Evolutionary conservation across 2,329 filamentous ascomycete genomes (phyloP), one percentile per base, ranked within the genome.

Genomic region (Intubia oerlemansii): DNA sequence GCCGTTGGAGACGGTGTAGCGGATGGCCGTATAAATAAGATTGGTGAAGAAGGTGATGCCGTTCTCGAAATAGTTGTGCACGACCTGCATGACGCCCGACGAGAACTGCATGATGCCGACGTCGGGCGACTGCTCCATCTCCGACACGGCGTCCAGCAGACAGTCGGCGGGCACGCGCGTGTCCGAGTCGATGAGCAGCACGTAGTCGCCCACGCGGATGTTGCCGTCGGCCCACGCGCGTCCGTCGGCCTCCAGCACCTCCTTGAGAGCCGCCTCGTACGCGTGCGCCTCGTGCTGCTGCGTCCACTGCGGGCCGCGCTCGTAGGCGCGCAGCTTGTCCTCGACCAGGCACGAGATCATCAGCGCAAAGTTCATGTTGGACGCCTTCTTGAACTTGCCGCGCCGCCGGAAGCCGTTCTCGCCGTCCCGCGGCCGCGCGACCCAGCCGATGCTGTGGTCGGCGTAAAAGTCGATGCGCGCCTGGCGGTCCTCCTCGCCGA

Each of bases 171-270:
- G 78, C 3, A 81, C 75, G 48, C 75, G 74, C 17, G 76, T 82
- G 47, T 82, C 76, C 2, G 75, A 81, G 51, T 81, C 75, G 43
- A 81, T 76, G 34, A 84, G 53, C 18, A 78, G 54, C 34, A 84
- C 79, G 48, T 82, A 84, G 50, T 90, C 80, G 32, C 81, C 81
- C 14, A 90, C 57, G 29, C 80, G 77, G 39, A 91, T 74, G 48
- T 88, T 82, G 36, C 80, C 81, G 44, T 81, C 78, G 12, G 79
- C 79, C 75, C 74, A 78, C 17, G 75, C 75, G 17, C 72, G 66
- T 12, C 70, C 68, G 32, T 77, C 59, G 27, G 71, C 66, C 26
- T 70, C 61, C 21, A 84, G 57, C 12, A 74, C 64, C 34, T 74
- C 62, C 38, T 66, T 62, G 24, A 84, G 58, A 34, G 66, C 59